Percentiles rank a stretch among this genome's conserved stretches.
Conservation (phyloP, 2,329 filamentous ascomycete genomes). For the Thielaviopsis ethacetica region DNA sequence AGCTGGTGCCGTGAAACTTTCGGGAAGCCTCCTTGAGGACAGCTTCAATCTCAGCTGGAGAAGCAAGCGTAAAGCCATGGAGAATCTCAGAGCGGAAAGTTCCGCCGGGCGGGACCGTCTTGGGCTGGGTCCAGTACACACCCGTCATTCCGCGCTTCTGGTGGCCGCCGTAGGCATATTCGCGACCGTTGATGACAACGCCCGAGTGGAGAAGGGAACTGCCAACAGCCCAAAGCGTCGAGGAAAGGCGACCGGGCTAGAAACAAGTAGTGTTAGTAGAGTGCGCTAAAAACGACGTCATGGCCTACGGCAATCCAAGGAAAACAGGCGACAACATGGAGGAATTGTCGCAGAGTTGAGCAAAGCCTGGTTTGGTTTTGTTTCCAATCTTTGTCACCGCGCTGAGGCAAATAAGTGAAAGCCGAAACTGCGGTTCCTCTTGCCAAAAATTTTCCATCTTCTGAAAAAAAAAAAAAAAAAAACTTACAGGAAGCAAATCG, state of each 20-base stretch:
- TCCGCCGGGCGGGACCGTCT: constrained; percentile 56
- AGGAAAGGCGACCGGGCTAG: constrained; percentile 58
- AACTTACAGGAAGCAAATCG: constrained; percentile 52
- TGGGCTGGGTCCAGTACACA: constrained; percentile 68
- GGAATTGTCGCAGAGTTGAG: not conserved
- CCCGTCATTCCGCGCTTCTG: constrained; percentile 54
- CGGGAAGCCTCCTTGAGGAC: constrained; percentile 54
- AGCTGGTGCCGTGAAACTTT: constrained; percentile 57
- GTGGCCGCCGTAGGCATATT: constrained; percentile 79
- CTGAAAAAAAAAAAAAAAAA: no score
- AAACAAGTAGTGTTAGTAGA: not conserved
- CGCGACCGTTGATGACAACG: constrained; percentile 61
- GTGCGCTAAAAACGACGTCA: not conserved
- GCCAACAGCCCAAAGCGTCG: constrained; percentile 61
- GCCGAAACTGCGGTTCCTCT: no score
- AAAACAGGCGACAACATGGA: not conserved
- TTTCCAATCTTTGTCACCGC: no score
- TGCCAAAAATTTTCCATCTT: no score
- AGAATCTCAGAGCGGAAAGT: constrained; percentile 61
- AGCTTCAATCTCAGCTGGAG: constrained; percentile 50
- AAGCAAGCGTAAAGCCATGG: constrained; percentile 60
- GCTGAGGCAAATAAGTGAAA: no score
- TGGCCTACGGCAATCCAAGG: not conserved
- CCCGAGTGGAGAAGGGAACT: constrained; percentile 67
- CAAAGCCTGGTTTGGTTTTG: not conserved